phyloP scores from a whole-genome alignment of 2,329 filamentous ascomycete species.

The Fusarium pseudograminearum region DNA sequence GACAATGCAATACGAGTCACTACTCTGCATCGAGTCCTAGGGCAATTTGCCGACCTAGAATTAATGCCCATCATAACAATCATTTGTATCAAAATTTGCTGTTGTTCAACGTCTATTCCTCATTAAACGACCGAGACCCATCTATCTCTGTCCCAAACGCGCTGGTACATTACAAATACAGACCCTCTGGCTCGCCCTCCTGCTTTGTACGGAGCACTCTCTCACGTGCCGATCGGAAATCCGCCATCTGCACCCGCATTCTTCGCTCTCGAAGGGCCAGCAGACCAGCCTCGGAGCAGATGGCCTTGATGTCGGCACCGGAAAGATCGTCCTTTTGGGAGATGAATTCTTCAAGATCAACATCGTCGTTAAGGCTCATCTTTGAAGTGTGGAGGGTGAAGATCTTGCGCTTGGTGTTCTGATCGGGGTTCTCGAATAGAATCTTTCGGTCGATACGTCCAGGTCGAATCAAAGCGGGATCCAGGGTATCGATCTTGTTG shows the following conservation, averaged over 20 bases:
- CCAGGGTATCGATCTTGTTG: slow-evolving; percentile 99
- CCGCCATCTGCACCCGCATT: slow-evolving; percentile 99
- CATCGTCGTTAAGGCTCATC: slow-evolving; percentile 96
- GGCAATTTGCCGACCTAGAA: slow-evolving; percentile 6
- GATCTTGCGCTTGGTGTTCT: slow-evolving; percentile 97
- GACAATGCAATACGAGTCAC: slow-evolving; percentile 11
- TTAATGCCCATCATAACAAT: slow-evolving; percentile 2
- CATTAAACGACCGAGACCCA: slow-evolving; percentile 38
- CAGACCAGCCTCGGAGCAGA: slow-evolving; percentile 96
- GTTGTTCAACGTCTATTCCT: slow-evolving; percentile 37
- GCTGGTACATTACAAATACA: slow-evolving; percentile 84
- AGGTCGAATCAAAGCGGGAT: slow-evolving; percentile 94
- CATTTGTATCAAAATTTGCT: slow-evolving; percentile 4
- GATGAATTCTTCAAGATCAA: slow-evolving; percentile 99
- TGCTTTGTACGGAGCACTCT: slow-evolving; percentile 98
- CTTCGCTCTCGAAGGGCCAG: slow-evolving; percentile 93
- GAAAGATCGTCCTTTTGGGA: slow-evolving; percentile 97
- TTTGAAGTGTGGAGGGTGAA: slow-evolving; percentile 98
- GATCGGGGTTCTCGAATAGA: slow-evolving; percentile 74
- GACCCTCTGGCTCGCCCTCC: slow-evolving; percentile 95
- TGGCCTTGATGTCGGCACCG: slow-evolving; percentile 98
- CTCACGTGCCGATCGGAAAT: slow-evolving; percentile 93
- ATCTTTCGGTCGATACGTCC: slow-evolving; percentile 99
- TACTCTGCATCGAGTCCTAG: slow-evolving; percentile 2
- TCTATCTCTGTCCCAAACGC: slow-evolving; percentile 42